Evolutionary conservation across 176 grass and related monocot species (phyloP).

Genomic region (sorghum (Sorghum bicolor)): DNA sequence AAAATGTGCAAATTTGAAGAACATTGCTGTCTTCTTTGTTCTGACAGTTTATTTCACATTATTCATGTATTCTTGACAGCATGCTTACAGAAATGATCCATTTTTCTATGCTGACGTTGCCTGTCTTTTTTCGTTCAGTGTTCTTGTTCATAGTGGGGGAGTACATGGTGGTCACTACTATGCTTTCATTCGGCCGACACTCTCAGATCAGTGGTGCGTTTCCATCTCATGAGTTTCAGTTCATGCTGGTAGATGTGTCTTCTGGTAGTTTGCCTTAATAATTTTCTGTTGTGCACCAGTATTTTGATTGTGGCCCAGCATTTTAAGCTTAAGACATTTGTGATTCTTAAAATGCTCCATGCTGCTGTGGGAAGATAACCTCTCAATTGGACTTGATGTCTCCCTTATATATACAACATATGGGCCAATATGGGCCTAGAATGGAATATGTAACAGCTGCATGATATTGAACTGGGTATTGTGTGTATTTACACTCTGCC

Average conservation of each 20-base stretch:
- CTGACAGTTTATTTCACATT: background rate
- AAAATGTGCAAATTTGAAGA: background rate
- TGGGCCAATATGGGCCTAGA: background rate
- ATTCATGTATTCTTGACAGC: conserved; percentile 1
- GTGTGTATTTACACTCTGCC: background rate
- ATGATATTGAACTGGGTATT: background rate
- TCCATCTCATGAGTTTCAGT: conserved; percentile 11
- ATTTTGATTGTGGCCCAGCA: background rate
- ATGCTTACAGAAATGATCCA: background rate
- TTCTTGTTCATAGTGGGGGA: conserved; percentile 98
- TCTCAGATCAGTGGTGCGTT: conserved; percentile 86
- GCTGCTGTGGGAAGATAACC: background rate
- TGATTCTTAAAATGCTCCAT: background rate
- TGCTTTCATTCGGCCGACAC: conserved; percentile 90
- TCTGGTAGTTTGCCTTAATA: conserved; percentile 4
- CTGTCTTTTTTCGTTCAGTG: conserved; percentile 59
- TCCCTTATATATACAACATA: background rate
- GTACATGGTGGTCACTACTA: conserved; percentile 99
- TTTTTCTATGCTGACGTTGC: conserved; percentile 26
- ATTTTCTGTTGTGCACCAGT: background rate
- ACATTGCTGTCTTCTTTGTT: background rate
- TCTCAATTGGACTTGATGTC: background rate
- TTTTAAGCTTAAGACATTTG: background rate
- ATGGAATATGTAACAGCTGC: background rate
- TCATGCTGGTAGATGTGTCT: background rate